Conservation (phyloP, 345 rosid species). For the Eucalyptus marginata region DNA sequence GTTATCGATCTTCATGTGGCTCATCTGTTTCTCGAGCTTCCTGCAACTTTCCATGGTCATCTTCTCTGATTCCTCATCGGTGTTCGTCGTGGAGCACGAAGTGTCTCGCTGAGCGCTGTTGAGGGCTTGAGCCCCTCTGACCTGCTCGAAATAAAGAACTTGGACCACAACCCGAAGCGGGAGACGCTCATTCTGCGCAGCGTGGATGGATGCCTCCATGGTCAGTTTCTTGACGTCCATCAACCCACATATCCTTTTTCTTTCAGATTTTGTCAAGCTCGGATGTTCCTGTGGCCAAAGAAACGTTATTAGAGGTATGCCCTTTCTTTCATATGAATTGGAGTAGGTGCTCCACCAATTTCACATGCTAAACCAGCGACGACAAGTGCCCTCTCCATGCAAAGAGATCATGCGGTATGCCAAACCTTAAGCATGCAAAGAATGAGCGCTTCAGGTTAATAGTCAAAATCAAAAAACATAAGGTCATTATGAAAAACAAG, state of each 20-base stretch:
- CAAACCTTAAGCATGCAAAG: not conserved
- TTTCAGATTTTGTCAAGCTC: constrained; percentile 53
- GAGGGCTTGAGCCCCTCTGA: constrained; percentile 37
- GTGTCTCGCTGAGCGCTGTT: constrained; percentile 1
- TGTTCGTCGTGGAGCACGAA: constrained; percentile 18
- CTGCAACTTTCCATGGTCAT: constrained; percentile 8
- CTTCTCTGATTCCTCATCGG: constrained; percentile 39
- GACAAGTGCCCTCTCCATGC: not conserved
- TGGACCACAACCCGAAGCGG: constrained; percentile 83
- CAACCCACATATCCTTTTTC: constrained; percentile 59
- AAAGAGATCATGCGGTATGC: not conserved
- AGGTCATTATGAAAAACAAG: not conserved
- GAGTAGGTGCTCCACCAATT: not conserved
- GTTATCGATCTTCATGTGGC: constrained; percentile 9
- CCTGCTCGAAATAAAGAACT: constrained; percentile 86
- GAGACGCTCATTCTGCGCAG: constrained; percentile 87
- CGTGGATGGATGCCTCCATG: constrained; percentile 58
- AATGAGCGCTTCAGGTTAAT: not conserved
- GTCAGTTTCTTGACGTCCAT: constrained; percentile 84
- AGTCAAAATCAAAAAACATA: not conserved
- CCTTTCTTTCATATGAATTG: not conserved
- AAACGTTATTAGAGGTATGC: not conserved
- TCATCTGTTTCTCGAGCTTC: constrained; percentile 22
- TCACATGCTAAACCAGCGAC: not conserved
- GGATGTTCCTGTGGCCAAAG: constrained; percentile 50